Evolutionary conservation across 208 protist species (phyloP).

Genomic region (Strigomonas culicis): DNA sequence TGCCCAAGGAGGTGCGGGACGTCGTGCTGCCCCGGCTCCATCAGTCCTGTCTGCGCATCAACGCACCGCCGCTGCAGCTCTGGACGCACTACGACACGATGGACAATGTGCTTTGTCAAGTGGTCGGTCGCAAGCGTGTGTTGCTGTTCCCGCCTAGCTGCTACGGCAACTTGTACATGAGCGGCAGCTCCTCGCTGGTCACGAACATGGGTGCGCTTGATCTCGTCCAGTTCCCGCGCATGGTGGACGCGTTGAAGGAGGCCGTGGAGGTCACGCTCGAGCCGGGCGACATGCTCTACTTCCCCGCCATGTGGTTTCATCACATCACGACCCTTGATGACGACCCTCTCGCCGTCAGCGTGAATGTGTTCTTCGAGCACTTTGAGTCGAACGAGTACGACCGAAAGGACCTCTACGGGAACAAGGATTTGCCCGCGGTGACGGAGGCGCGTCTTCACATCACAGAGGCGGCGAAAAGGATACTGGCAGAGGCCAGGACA

Average conservation of each 20-base stretch:
- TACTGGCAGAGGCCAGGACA: slow-evolving; percentile 17
- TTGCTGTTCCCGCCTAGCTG: slow-evolving; percentile 86
- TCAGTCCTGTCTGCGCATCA: slow-evolving; percentile 88
- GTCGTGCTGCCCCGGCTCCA: slow-evolving; percentile 67
- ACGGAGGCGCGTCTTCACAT: slow-evolving; percentile 43
- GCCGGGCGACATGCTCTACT: slow-evolving; percentile 92
- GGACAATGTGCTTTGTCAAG: slow-evolving; percentile 92
- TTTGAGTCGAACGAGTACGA: slow-evolving; percentile 67
- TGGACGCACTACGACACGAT: slow-evolving; percentile 95
- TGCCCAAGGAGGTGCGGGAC: slow-evolving; percentile 41
- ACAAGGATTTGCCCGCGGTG: slow-evolving; percentile 77
- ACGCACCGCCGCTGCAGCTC: slow-evolving; percentile 80
- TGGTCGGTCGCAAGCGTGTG: slow-evolving; percentile 88
- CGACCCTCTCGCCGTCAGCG: slow-evolving; percentile 34
- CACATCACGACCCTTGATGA: slow-evolving; percentile 71
- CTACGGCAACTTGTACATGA: slow-evolving; percentile 89
- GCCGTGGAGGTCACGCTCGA: slow-evolving; percentile 68
- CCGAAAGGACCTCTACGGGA: slow-evolving; percentile 87
- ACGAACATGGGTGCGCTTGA: slow-evolving; percentile 77
- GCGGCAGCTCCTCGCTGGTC: slow-evolving; percentile 83
- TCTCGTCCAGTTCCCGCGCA: slow-evolving; percentile 71
- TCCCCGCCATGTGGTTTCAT: slow-evolving; percentile 93
- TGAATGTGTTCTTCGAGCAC: slow-evolving; percentile 89
- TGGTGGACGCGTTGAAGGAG: slow-evolving; percentile 72
- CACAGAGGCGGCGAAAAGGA: slow-evolving; percentile 18